Conservation (phyloP, 179 eudicot species). For the Pouteria campechiana region DNA sequence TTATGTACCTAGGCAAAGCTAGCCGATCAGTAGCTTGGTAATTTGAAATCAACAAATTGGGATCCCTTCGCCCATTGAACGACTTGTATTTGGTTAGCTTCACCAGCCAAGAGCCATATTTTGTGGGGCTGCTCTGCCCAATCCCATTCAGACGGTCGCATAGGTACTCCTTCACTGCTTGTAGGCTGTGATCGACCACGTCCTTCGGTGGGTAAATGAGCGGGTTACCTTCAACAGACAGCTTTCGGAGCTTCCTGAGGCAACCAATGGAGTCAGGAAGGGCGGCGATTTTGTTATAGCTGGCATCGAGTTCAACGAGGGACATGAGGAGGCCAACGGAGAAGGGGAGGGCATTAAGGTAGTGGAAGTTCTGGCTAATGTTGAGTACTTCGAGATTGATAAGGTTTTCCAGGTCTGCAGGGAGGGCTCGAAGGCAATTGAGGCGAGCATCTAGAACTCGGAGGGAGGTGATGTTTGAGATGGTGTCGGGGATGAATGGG, state of each 20-base stretch:
- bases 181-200: constrained; percentile 49
- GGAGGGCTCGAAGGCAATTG: constrained; percentile 59
- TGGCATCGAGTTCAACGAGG: constrained; percentile 52
- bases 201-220: constrained; percentile 59
- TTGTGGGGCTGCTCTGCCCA: constrained; percentile 13
- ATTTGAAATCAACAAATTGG: constrained; percentile 38
- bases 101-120: constrained; percentile 51
- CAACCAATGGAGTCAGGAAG: constrained; percentile 68
- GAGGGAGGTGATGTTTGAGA: constrained; percentile 48
- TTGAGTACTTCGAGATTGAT: constrained; percentile 52
- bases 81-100: constrained; percentile 40
- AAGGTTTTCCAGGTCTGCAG: constrained; percentile 64
- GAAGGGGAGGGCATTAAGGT: constrained; percentile 43
- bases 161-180: constrained; percentile 42
- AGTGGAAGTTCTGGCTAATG: constrained; percentile 70
- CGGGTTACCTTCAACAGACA: constrained; percentile 68
- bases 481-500: constrained; percentile 45
- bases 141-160: constrained; percentile 41
- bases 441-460: constrained; percentile 52
- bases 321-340: constrained; percentile 67
- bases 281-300: constrained; percentile 52
- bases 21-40: constrained; percentile 28
- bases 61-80: too few relatives aligned
- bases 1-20: constrained; percentile 45
- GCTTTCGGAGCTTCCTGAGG: constrained; percentile 50